Evolutionary conservation across 768 basidiomycete genomes (phyloP).

Genomic region (Boletus rubropictus): DNA sequence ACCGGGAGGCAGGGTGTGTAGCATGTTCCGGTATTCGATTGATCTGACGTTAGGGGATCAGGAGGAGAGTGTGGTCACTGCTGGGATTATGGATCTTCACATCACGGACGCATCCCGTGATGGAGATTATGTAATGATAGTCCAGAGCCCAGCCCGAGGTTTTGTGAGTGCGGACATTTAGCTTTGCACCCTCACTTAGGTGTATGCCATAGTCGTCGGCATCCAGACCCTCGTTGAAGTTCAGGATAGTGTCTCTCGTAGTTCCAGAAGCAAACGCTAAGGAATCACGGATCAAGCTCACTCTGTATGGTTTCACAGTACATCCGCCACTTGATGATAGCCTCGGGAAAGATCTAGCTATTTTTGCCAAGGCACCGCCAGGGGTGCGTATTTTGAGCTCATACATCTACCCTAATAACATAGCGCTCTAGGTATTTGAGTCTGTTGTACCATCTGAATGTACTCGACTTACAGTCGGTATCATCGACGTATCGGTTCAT

Average conservation of each 20-base stretch:
- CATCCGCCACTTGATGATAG: constrained; percentile 54
- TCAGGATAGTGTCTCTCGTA: constrained; percentile 61
- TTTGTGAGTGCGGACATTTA: constrained; percentile 41
- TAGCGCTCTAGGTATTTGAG: constrained; percentile 67
- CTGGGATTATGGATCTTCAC: constrained; percentile 57
- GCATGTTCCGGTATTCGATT: neutral
- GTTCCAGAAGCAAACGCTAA: constrained; percentile 62
- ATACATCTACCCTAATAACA: constrained; percentile 1
- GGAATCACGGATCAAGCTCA: constrained; percentile 67
- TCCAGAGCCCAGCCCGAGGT: constrained; percentile 49
- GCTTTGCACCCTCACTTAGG: constrained; percentile 1
- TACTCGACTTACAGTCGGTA: constrained; percentile 60
- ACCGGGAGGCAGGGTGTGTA: constrained; percentile 61
- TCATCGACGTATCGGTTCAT: constrained; percentile 64
- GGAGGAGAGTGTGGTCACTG: constrained; percentile 65
- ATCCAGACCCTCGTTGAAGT: constrained; percentile 49
- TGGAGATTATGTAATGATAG: constrained; percentile 39
- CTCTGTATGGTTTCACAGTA: constrained; percentile 58
- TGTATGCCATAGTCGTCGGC: constrained; percentile 34
- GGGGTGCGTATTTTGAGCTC: constrained; percentile 53
- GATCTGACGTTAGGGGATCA: constrained; percentile 25
- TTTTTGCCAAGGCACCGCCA: constrained; percentile 77
- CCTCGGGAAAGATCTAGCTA: constrained; percentile 56
- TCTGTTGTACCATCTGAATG: constrained; percentile 87
- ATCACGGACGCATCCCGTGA: constrained; percentile 43